Evolutionary conservation across 148 eudicot genomes (phyloP), one percentile per base, ranked within the genome.

Genomic region (Arctostaphylos glauca): DNA sequence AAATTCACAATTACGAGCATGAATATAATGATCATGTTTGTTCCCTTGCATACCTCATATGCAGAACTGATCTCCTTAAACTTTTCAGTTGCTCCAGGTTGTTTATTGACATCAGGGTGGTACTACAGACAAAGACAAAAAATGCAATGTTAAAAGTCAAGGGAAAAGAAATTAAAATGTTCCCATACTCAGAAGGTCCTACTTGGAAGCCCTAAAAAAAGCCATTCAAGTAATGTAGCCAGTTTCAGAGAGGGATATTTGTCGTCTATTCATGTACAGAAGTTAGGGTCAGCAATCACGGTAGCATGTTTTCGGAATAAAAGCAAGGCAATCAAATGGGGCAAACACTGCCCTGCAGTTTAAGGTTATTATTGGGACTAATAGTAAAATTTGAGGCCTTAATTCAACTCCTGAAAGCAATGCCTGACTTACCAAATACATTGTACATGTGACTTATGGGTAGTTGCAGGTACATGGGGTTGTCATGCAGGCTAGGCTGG

Each of bases 41-140:
- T 54, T 60, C 60, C 64, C 47, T 23, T 78, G 25, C 90, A 85
- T 91, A 96, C 99, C 99, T 96, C 99, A 86, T 96, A 96, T 23
- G 99, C 99, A 87, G 92, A 85, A 87, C 98, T 96, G 78, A 96
- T 96, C 92, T 96, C 98, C 90, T 96, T 96, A 83, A 96, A 96
- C 88, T 96, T 96, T 23, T 96, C 99, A n/a, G 99, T 93, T 81
- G 99, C 99, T 75, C 97, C 97, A 76, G 98, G 98, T 84, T 91
- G 93, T 84, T 96, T 96, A 85, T 96, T 96, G 84, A 94, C 99
- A 90, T 96, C 99, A 23, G 99, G 99, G 84, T 96, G 99, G 84
- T 87, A 96, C 99, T 96, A 81, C 21, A 91, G 55, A 58, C 53
- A 50, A 85, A 38, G 59, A 77, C n/a, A 3, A 84, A 86, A 84